Evolutionary conservation across 129 eudicot genomes (phyloP), one percentile per base, ranked within the genome.

Genomic region (Artemisia annua): DNA sequence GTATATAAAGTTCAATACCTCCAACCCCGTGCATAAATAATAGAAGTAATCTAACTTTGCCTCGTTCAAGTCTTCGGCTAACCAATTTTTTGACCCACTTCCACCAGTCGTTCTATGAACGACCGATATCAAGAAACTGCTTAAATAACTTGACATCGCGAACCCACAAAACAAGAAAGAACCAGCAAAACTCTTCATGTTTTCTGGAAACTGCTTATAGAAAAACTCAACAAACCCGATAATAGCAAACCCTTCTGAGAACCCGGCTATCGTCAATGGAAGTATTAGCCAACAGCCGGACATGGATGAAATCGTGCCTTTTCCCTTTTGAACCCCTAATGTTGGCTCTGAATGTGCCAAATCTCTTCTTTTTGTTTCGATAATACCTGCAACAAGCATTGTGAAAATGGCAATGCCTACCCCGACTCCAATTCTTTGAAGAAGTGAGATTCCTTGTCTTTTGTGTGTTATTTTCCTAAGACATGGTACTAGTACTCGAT

Each of bases 371-470:
- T 56, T 70, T 19, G 69, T 69, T 46, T 89, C 96, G 4, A 85
- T 65, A 10, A 85, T 1, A 15, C 63, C 96, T 0, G 87, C 73
- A 14, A 85, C 74, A 15, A 87, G 24, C 81, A 89, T 69, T 2
- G 88, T 75, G 14, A 87, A 1, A 17, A 83, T 52, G n/a, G 81
- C 78, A 11, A 89, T 66, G 2, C 77, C 74, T 3, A 74, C 63
- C 5, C 96, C 96, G 2, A 83, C 72, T 1, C 96, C 96, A 19
- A 89, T 85, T 71, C 86, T 82, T 55, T 89, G 96, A 62, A 89
- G 86, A 8, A 82, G 48, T 4, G 96, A 78, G 57, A 89, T 85
- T 7, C 96, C 96, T 19, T 77, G 86, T 76, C 64, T 66, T 63
- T 89, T 84, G 18, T 75, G 69, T 7, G 96, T 87, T 67, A 77